phyloP scores from a whole-genome alignment of 345 rosid species.

The Moricandia arvensis region DNA sequence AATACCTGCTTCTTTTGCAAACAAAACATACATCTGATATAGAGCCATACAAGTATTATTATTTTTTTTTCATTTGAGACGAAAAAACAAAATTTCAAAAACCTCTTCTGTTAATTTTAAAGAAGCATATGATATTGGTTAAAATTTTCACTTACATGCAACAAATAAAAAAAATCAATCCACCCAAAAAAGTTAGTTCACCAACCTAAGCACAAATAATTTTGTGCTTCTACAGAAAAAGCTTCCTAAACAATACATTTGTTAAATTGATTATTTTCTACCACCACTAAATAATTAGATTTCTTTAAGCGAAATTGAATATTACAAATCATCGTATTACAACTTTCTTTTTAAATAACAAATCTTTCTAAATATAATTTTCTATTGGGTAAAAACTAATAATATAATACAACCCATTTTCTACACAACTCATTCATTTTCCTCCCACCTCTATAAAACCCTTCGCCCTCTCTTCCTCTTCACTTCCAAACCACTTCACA shows the following conservation, averaged over 20 bases:
- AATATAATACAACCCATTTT: slow-evolving; percentile 3
- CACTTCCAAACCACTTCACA: slow-evolving; percentile 34
- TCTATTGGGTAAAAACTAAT: no score
- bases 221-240: slow-evolving; percentile 12
- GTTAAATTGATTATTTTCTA: not conserved
- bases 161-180: not conserved
- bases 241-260: not conserved
- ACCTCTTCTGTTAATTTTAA: no score
- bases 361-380: not conserved
- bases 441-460: slow-evolving; percentile 49
- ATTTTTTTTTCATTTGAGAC: not conserved
- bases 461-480: slow-evolving; percentile 33
- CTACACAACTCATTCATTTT: slow-evolving; percentile 9
- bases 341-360: not conserved
- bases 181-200: slow-evolving; percentile 12
- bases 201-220: slow-evolving; percentile 4
- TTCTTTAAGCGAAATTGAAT: not conserved
- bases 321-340: not conserved
- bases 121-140: no score
- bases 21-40: not conserved
- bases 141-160: no score
- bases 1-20: not conserved
- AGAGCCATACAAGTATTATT: not conserved
- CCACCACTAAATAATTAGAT: slow-evolving; percentile 9
- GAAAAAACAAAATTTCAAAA: not conserved